Conservation (phyloP, 169 alveolate species). For the Plasmodium adleri region DNA sequence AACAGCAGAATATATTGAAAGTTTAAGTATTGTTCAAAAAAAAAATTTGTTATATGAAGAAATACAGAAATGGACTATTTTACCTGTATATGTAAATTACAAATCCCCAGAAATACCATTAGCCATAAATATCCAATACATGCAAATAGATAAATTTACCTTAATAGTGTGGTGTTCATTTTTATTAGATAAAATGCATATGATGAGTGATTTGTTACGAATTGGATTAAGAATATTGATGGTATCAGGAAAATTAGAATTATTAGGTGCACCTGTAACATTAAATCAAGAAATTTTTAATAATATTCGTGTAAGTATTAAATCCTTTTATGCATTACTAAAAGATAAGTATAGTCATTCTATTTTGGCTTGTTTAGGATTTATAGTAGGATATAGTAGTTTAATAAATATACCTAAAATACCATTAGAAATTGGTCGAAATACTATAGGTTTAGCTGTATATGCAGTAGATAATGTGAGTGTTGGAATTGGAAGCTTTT, state of each 20-base stretch:
- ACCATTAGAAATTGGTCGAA: slow-evolving; percentile 91
- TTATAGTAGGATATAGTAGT: slow-evolving; percentile 91
- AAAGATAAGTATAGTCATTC: slow-evolving; percentile 88
- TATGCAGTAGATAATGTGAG: slow-evolving; percentile 92
- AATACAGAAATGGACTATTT: slow-evolving; percentile 71
- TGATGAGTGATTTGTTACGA: slow-evolving; percentile 88
- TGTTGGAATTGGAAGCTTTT: slow-evolving; percentile 87
- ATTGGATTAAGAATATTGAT: slow-evolving; percentile 87
- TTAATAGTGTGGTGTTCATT: slow-evolving; percentile 88
- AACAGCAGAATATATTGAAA: slow-evolving; percentile 72
- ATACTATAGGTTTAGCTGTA: slow-evolving; percentile 90
- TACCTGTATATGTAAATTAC: slow-evolving; percentile 79
- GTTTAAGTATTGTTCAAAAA: slow-evolving; percentile 48
- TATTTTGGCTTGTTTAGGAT: slow-evolving; percentile 85
- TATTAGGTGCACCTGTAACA: slow-evolving; percentile 89
- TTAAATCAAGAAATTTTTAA: slow-evolving; percentile 87
- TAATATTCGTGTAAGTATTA: slow-evolving; percentile 84
- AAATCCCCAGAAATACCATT: slow-evolving; percentile 84
- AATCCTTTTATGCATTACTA: slow-evolving; percentile 85
- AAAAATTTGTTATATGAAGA: slow-evolving; percentile 67
- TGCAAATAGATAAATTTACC: slow-evolving; percentile 85
- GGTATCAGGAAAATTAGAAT: slow-evolving; percentile 83
- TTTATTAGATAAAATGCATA: slow-evolving; percentile 87
- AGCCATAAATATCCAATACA: slow-evolving; percentile 83
- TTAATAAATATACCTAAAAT: slow-evolving; percentile 91